Base-by-base conservation (phyloP, 805 yeast genomes). In the Helenozyma baotianmanensis region DNA sequence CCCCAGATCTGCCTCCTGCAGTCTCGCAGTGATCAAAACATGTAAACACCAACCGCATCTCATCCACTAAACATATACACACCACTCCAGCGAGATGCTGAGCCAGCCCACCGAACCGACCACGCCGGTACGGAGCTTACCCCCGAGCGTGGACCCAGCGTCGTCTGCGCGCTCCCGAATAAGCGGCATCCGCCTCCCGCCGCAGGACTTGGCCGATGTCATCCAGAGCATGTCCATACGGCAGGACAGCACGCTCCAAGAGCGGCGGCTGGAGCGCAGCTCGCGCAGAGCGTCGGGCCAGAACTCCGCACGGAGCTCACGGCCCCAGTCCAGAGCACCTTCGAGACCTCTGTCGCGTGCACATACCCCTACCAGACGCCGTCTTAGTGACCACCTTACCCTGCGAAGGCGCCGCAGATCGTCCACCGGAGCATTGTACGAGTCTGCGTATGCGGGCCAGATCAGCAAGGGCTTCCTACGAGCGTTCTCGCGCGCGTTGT, bases 381-480 rank as follows among this genome's bases (percentile, higher is more conserved):
- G 40, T 13, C 21, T 42, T 10, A 43, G 47, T 26, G 37, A 33
- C 30, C 48, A 38, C 19, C 31, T 39, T 21, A 36, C 39, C 12
- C 25, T 38, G 7, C 27, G 48, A n/a, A 30, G 47, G 8, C 33
- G 47, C 13, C 38, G 49, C 14, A 39, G 50, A 14, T 42, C 47
- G 3, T 46, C 50, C 2, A 29, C 43, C 44, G 50, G 31, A 24
- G 43, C 10, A 39, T 16, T 47, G 2, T 62, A 48, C 34, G 60
- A 60, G 14, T 46, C 59, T 0, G 51, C 48, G 6, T 63, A 63
- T 38, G 45, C 45, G 12, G 70, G 70, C 1, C 59, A 64, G 1
- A 47, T 65, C 14, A 62, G 69, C 2, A 51, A 56, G 9, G 68
- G 62, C 32, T 66, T 59, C 25, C 47, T 65, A 23, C 45, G 62